A percentile compares a stretch with the other conserved stretches of the same genome.
phyloP scores from a whole-genome alignment of 2,329 filamentous ascomycete genomes.

The Parastagonospora avenae region DNA sequence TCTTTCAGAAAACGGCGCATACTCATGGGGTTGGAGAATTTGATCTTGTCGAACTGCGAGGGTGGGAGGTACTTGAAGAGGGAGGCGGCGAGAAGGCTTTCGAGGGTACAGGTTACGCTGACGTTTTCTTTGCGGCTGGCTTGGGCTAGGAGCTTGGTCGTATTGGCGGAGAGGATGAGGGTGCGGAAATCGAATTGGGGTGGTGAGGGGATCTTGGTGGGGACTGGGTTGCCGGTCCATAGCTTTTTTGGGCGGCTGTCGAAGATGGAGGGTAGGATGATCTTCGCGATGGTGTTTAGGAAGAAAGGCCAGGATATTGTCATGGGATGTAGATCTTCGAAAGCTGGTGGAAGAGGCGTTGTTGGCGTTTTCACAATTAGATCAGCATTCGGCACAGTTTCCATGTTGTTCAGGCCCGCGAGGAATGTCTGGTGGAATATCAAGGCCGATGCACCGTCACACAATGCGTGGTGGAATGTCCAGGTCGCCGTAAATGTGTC shows the following conservation, averaged over 20 bases:
- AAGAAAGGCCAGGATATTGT: slow-evolving; percentile 46
- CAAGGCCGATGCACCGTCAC: slow-evolving; percentile 53
- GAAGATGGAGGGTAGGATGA: slow-evolving; percentile 37
- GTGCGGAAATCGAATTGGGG: slow-evolving; percentile 34
- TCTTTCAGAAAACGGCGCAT: slow-evolving; percentile 42
- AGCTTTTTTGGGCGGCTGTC: slow-evolving; percentile 19
- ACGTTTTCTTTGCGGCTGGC: slow-evolving; percentile 46
- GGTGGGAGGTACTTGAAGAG: slow-evolving; percentile 42
- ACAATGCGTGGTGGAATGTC: slow-evolving; percentile 56
- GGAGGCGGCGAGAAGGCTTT: slow-evolving; percentile 47
- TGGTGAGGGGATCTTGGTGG: slow-evolving; percentile 11
- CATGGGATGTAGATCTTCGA: slow-evolving; percentile 51
- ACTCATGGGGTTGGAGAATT: slow-evolving; percentile 45
- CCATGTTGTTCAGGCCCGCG: slow-evolving; percentile 33
- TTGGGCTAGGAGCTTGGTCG: slow-evolving; percentile 36
- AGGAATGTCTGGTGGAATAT: slow-evolving; percentile 53
- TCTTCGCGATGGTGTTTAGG: slow-evolving; percentile 38
- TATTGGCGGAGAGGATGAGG: slow-evolving; percentile 37
- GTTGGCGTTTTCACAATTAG: slow-evolving; percentile 17
- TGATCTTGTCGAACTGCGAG: slow-evolving; percentile 35
- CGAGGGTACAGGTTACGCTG: slow-evolving; percentile 50
- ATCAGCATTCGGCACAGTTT: neutral
- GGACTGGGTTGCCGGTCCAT: slow-evolving; percentile 28
- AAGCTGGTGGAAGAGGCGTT: slow-evolving; percentile 44
- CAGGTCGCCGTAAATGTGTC: slow-evolving; percentile 51